Evolutionary conservation across 2,329 filamentous ascomycete species (phyloP).

Genomic region (Fonsecaea pedrosoi): DNA sequence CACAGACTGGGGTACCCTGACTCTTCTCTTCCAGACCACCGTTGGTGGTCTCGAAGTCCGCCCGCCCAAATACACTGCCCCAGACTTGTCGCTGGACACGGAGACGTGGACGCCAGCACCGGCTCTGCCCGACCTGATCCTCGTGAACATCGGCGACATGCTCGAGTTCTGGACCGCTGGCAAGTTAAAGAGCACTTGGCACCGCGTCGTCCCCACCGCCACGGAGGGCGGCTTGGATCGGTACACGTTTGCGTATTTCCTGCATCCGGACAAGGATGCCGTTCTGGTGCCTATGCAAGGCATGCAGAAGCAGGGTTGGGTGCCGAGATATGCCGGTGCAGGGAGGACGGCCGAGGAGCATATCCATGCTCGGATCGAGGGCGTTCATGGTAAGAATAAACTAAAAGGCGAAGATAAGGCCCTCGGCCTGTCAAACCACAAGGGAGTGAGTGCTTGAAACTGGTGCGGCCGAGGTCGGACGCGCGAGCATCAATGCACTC

Average conservation of each 20-base stretch:
- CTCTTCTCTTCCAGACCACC: slow-evolving; percentile 30
- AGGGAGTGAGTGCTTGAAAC: background rate
- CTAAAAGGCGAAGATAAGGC: background rate
- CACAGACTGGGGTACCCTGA: slow-evolving; percentile 32
- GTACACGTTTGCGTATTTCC: slow-evolving; percentile 30
- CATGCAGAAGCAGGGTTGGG: slow-evolving; percentile 25
- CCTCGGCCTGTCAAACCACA: background rate
- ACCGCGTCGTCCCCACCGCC: slow-evolving; percentile 23
- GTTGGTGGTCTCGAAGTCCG: slow-evolving; percentile 31
- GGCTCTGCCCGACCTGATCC: slow-evolving; percentile 22
- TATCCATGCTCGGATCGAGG: slow-evolving; percentile 27
- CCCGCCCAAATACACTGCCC: slow-evolving; percentile 23
- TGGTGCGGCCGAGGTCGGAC: background rate
- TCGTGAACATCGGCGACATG: slow-evolving; percentile 31
- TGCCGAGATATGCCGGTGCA: slow-evolving; percentile 26
- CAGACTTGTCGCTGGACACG: slow-evolving; percentile 6
- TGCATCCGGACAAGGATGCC: slow-evolving; percentile 28
- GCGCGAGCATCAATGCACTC: background rate
- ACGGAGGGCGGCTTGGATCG: slow-evolving; percentile 20
- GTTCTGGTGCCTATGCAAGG: slow-evolving; percentile 28
- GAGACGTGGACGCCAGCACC: slow-evolving; percentile 26
- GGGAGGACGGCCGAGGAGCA: slow-evolving; percentile 27
- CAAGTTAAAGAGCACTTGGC: slow-evolving; percentile 28
- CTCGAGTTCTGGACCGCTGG: slow-evolving; percentile 32
- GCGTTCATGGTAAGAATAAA: slow-evolving; percentile 13